Conservation (phyloP, 2,329 filamentous ascomycete species). For the Drechslerella stenobrocha region DNA sequence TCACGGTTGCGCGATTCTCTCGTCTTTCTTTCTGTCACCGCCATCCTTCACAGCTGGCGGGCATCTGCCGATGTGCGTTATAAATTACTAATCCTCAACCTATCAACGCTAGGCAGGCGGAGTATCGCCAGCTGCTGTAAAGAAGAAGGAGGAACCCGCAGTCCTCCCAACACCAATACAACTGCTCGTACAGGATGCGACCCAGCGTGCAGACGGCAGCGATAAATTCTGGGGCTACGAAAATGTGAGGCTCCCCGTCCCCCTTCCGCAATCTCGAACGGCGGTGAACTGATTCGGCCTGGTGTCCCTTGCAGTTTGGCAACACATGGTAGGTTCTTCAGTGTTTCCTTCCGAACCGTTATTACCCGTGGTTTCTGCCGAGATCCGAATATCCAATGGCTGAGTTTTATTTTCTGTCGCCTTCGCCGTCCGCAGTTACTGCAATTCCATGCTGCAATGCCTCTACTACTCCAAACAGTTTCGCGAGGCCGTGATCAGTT, state of each 20-base stretch:
- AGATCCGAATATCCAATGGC: conserved; percentile 21
- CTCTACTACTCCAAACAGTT: conserved; percentile 95
- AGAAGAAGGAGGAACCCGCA: conserved; percentile 42
- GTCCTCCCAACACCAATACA: conserved; percentile 55
- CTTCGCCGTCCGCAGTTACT: conserved; percentile 69
- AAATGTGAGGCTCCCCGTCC: conserved; percentile 69
- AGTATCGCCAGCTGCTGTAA: conserved; percentile 33
- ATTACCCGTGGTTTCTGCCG: too few species aligned
- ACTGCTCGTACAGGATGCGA: conserved; percentile 79
- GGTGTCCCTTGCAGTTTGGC: conserved; percentile 43
- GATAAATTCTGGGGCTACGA: conserved; percentile 99
- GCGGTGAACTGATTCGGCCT: conserved; percentile 15
- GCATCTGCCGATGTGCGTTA: not conserved
- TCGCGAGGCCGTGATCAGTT: conserved; percentile 89
- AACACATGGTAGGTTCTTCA: conserved; percentile 41
- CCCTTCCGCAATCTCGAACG: conserved; percentile 2
- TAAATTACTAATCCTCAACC: conserved; percentile 6
- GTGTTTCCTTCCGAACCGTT: conserved; percentile 3
- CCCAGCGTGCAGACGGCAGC: conserved; percentile 81
- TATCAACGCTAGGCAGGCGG: conserved; percentile 28
- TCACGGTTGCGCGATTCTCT: not conserved
- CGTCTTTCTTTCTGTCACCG: not conserved
- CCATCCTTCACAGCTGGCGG: not conserved
- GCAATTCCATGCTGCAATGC: conserved; percentile 96
- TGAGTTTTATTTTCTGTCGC: conserved; percentile 29